phyloP scores from a whole-genome alignment of 306 rosid species.

The Sesbania bispinosa region DNA sequence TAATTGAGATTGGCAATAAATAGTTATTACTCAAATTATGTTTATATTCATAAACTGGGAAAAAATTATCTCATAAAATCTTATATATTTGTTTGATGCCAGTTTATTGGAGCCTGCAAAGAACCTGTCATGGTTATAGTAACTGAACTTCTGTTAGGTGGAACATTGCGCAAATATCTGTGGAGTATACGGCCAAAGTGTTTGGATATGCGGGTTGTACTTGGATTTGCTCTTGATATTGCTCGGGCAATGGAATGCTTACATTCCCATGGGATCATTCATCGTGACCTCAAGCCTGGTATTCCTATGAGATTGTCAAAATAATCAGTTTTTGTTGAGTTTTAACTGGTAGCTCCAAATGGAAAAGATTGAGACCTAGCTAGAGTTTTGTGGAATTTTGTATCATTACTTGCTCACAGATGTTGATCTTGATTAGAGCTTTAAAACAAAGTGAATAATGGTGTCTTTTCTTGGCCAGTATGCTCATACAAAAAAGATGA shows the following conservation, averaged over 20 bases:
- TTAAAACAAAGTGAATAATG: background rate
- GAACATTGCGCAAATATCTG: conserved; percentile 69
- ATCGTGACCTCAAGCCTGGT: conserved; percentile 87
- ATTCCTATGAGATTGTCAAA: background rate
- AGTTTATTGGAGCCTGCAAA: conserved; percentile 87
- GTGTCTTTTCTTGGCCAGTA: background rate
- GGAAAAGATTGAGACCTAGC: background rate
- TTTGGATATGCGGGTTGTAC: conserved; percentile 22
- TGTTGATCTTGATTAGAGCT: background rate
- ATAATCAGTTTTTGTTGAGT: background rate
- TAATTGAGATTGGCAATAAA: background rate
- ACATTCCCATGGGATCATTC: conserved; percentile 81
- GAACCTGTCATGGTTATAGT: conserved; percentile 84
- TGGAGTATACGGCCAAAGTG: conserved; percentile 39
- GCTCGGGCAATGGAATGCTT: conserved; percentile 36
- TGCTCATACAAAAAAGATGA: too few species aligned
- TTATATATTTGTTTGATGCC: conserved; percentile 23
- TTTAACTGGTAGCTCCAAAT: background rate
- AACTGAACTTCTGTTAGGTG: conserved; percentile 71
- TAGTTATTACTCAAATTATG: background rate
- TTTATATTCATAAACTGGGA: background rate
- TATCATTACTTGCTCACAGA: background rate
- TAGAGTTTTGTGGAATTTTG: background rate
- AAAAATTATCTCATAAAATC: conserved; percentile 13
- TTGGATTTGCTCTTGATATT: conserved; percentile 36